Evolutionary conservation across 108 stramenopile species (phyloP).

Genomic region (Tribonema minus): DNA sequence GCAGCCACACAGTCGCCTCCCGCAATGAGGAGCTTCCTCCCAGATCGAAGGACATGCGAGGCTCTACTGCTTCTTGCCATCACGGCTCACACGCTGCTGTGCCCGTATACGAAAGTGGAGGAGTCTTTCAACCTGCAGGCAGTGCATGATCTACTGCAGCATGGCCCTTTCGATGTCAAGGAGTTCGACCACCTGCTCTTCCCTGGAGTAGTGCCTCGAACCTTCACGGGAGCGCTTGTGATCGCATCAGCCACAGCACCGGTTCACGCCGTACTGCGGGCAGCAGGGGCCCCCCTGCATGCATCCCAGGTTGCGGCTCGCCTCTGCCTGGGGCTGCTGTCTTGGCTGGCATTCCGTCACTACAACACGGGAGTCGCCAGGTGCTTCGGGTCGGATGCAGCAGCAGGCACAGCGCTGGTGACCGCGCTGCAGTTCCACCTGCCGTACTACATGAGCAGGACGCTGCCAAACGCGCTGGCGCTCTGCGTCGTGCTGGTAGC

Average conservation of each 20-base stretch:
- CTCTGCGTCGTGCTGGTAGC: slow-evolving; percentile 61
- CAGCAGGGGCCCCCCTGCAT: not conserved
- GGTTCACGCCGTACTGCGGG: not conserved
- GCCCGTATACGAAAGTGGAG: slow-evolving; percentile 88
- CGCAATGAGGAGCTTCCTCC: not conserved
- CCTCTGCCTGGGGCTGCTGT: slow-evolving; percentile 11
- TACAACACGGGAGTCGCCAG: slow-evolving; percentile 11
- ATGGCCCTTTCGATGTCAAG: slow-evolving; percentile 5
- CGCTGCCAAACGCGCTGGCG: slow-evolving; percentile 94
- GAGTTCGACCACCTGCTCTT: slow-evolving; percentile 59
- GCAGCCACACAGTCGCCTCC: too few species aligned
- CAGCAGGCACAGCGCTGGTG: slow-evolving; percentile 4
- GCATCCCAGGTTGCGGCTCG: slow-evolving; percentile 6
- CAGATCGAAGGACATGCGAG: too few species aligned
- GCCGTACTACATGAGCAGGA: slow-evolving; percentile 85
- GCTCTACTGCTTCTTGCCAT: not conserved
- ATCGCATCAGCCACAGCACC: slow-evolving; percentile 52
- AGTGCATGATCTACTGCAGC: slow-evolving; percentile 25
- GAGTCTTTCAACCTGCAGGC: slow-evolving; percentile 97
- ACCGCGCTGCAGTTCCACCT: slow-evolving; percentile 78
- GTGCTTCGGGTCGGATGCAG: slow-evolving; percentile 3
- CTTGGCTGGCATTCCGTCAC: slow-evolving; percentile 37
- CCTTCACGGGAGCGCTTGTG: slow-evolving; percentile 55
- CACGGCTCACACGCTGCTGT: slow-evolving; percentile 47
- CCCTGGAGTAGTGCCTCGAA: slow-evolving; percentile 64